phyloP scores from a whole-genome alignment of 129 eudicot species.

The Ambrosia trifida region DNA sequence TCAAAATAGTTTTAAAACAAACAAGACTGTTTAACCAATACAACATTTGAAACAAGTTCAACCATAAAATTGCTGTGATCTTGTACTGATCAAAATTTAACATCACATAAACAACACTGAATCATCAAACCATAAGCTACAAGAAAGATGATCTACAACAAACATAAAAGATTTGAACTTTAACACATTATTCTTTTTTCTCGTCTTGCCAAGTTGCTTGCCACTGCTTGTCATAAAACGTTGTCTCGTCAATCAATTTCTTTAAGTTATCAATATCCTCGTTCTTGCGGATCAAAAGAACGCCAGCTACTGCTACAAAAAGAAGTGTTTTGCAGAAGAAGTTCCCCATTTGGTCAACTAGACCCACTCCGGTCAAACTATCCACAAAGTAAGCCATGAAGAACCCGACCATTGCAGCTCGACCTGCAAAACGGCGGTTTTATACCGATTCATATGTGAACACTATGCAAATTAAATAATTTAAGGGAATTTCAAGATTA shows the following conservation, averaged over 20 bases:
- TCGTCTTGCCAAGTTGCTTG: conserved; percentile 99
- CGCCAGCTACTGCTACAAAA: conserved; percentile 84
- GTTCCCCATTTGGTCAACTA: conserved; percentile 98
- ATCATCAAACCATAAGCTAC: conserved; percentile 38
- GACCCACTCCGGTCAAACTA: conserved; percentile 95
- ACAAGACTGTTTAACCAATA: conserved; percentile 12
- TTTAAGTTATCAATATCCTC: conserved; percentile 82
- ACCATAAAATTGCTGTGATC: conserved; percentile 15
- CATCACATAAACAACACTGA: conserved; percentile 25
- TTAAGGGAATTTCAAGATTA: neutral
- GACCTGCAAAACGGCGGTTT: conserved; percentile 52
- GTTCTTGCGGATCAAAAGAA: conserved; percentile 81
- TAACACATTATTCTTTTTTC: conserved; percentile 40
- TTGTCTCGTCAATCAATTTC: conserved; percentile 84
- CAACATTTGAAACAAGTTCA: conserved; percentile 1
- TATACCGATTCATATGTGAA: neutral
- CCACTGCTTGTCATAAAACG: conserved; percentile 99
- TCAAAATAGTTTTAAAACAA: too few species aligned
- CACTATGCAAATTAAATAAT: conserved; percentile 16
- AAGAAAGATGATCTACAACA: conserved; percentile 39
- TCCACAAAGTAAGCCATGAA: conserved; percentile 98
- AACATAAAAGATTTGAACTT: conserved; percentile 28
- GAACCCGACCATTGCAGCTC: conserved; percentile 99
- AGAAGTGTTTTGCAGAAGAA: conserved; percentile 97
- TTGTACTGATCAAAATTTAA: conserved; percentile 27